Percentiles rank a stretch among this genome's conserved stretches.
Evolutionary conservation across 225 moss, liverwort and hornwort species (phyloP).

Genomic region (Physcomitrellopsis africana): DNA sequence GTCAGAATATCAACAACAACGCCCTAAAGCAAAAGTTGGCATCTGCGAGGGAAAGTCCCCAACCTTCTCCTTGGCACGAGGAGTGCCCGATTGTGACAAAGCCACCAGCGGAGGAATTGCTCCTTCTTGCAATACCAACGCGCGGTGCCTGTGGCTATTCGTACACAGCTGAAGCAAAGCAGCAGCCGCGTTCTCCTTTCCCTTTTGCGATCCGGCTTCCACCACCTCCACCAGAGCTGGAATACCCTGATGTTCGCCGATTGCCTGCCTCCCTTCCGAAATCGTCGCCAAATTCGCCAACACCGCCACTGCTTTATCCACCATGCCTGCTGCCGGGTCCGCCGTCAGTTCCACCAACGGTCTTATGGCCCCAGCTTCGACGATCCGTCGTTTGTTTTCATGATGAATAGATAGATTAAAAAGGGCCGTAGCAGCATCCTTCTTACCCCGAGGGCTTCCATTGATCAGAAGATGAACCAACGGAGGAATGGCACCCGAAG

Average conservation of each 20-base stretch:
- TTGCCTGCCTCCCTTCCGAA: constrained; percentile 59
- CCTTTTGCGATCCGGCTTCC: constrained; percentile 62
- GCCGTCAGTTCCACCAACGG: constrained; percentile 96
- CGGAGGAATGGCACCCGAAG: constrained; percentile 89
- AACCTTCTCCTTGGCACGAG: constrained; percentile 98
- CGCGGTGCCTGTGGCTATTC: constrained; percentile 82
- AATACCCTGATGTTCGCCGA: constrained; percentile 58
- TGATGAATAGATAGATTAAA: constrained; percentile 93
- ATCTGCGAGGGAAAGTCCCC: background rate
- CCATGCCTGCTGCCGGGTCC: constrained; percentile 97
- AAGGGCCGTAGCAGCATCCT: constrained; percentile 93
- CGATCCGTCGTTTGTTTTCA: constrained; percentile 91
- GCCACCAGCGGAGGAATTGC: constrained; percentile 95
- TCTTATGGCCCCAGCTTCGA: constrained; percentile 87
- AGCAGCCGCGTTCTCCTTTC: constrained; percentile 61
- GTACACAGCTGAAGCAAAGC: constrained; percentile 61
- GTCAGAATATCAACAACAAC: too few relatives aligned
- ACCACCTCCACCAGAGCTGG: constrained; percentile 64
- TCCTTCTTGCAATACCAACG: constrained; percentile 94
- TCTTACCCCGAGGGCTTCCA: constrained; percentile 91
- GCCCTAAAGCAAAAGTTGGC: too few relatives aligned
- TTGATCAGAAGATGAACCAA: constrained; percentile 88
- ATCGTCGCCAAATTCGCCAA: constrained; percentile 88
- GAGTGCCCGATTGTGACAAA: constrained; percentile 93
- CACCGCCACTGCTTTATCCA: constrained; percentile 96